A percentile compares a stretch with the other conserved stretches of the same genome.
Evolutionary conservation across 257 asterid species (phyloP).

Genomic region (Plantago major): DNA sequence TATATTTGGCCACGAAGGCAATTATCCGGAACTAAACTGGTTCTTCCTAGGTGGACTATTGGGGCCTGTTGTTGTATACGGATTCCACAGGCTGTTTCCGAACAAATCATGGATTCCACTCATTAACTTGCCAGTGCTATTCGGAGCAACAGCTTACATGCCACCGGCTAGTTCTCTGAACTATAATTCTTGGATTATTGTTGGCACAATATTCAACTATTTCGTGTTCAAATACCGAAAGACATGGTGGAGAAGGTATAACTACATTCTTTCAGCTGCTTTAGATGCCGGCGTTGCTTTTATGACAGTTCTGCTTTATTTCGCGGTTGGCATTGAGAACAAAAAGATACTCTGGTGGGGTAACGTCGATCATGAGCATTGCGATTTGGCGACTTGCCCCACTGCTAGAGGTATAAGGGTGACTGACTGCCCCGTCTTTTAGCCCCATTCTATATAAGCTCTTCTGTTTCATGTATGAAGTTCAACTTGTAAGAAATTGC

Average conservation of each 20-base stretch:
- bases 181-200: slow-evolving; percentile 47
- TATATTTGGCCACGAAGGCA: slow-evolving; percentile 49
- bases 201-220: slow-evolving; percentile 36
- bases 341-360: slow-evolving; percentile 52
- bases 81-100: slow-evolving; percentile 33
- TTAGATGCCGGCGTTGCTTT: slow-evolving; percentile 65
- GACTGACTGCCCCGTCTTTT: slow-evolving; percentile 33
- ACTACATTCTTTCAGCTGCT: slow-evolving; percentile 53
- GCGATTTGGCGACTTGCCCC: slow-evolving; percentile 53
- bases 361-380: slow-evolving; percentile 36
- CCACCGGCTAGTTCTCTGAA: slow-evolving; percentile 56
- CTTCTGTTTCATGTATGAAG: no score
- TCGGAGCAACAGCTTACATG: slow-evolving; percentile 44
- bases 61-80: slow-evolving; percentile 39
- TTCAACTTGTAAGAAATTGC: no score
- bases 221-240: slow-evolving; percentile 37
- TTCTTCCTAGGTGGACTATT: slow-evolving; percentile 52
- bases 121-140: slow-evolving; percentile 41
- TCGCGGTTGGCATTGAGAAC: slow-evolving; percentile 22
- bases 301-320: slow-evolving; percentile 29
- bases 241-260: slow-evolving; percentile 45
- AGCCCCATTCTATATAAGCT: no score
- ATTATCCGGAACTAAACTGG: slow-evolving; percentile 39
- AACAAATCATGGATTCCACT: slow-evolving; percentile 36
- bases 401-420: slow-evolving; percentile 42